These are phyloP conservation scores for Cercospora beticola DNA, from an alignment of 2,329 filamentous ascomycete genomes.

Conservation along the genomic window DNA sequence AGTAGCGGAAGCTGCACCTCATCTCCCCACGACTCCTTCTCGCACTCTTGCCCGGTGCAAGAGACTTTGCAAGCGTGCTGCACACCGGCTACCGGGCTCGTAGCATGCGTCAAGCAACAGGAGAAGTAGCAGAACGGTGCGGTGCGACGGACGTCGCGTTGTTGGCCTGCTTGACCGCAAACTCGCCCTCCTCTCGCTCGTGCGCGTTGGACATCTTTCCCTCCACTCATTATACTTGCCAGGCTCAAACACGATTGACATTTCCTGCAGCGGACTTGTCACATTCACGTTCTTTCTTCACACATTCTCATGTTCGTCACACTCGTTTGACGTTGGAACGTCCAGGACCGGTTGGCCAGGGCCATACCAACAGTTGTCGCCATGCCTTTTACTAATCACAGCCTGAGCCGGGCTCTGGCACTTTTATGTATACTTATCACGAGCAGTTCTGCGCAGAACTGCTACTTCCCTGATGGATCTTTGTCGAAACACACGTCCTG, in stretches of 20 bases:
- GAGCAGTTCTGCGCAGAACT: slow-evolving; percentile 26
- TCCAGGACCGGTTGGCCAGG: background rate
- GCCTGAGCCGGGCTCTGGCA: slow-evolving; percentile 18
- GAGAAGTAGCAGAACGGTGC: background rate
- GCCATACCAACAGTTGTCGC: background rate
- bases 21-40: slow-evolving; percentile 9
- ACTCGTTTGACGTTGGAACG: slow-evolving; percentile 7
- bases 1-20: background rate
- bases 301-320: slow-evolving; percentile 8
- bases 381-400: slow-evolving; percentile 15
- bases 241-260: background rate
- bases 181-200: background rate
- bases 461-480: slow-evolving; percentile 35
- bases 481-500: slow-evolving; percentile 31
- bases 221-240: background rate
- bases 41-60: background rate
- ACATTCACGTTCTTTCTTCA: slow-evolving; percentile 1
- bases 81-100: background rate
- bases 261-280: background rate
- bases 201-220: background rate
- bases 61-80: background rate
- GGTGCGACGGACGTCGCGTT: background rate
- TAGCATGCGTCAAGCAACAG: background rate
- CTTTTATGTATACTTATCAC: slow-evolving; percentile 17
- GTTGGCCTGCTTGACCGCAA: background rate